phyloP scores from a whole-genome alignment of 768 basidiomycete species.

The Suillus tomentosus region DNA sequence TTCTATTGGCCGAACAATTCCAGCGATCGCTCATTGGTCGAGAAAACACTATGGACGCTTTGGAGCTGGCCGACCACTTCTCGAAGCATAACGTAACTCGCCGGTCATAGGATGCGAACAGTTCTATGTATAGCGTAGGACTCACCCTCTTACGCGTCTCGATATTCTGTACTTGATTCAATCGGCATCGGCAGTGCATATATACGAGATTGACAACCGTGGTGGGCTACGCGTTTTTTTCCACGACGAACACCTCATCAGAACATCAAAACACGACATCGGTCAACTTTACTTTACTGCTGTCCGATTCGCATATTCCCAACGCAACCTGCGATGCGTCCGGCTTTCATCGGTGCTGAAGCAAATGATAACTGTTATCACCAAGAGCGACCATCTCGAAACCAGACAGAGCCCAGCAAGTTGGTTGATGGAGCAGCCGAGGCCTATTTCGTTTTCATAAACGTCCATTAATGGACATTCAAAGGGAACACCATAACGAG shows the following conservation, averaged over 20 bases:
- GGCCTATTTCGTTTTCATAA: not conserved
- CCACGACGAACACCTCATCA: not conserved
- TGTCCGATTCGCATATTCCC: not conserved
- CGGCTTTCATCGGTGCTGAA: not conserved
- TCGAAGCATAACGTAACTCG: not conserved
- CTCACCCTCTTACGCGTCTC: not conserved
- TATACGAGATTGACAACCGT: not conserved
- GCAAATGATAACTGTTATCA: not conserved
- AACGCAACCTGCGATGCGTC: not conserved
- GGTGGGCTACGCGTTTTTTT: not conserved
- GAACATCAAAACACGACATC: not conserved
- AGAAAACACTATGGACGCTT: not conserved
- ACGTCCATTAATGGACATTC: not conserved
- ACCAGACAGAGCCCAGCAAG: not conserved
- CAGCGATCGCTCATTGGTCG: not conserved
- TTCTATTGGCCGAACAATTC: not conserved
- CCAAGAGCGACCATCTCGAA: not conserved
- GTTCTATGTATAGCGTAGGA: not conserved
- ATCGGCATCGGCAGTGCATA: not conserved
- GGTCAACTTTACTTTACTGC: not conserved
- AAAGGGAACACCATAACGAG: slow-evolving; percentile 4
- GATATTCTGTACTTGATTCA: not conserved
- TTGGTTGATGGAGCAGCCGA: not conserved
- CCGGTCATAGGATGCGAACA: not conserved
- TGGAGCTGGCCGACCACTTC: not conserved